Percentiles rank a stretch among this genome's conserved stretches.
These are phyloP conservation scores for Cryptosporidium canis DNA, from an alignment of 169 alveolate genomes.

Conservation along the genomic window DNA sequence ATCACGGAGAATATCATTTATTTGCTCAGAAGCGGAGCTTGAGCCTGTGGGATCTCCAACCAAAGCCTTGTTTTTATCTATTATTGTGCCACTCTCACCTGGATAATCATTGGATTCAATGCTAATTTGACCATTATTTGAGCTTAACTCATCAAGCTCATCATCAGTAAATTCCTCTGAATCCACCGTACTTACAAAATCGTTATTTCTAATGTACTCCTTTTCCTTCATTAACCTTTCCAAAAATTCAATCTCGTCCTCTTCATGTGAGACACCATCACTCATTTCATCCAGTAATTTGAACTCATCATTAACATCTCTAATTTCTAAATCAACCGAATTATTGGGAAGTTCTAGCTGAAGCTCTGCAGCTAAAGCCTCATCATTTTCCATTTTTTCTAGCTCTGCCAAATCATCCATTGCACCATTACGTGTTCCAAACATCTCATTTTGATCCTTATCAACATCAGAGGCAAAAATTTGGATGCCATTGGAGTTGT, in stretches of 20 bases:
- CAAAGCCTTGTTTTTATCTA: neutral
- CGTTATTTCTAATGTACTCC: neutral
- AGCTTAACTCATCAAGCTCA: neutral
- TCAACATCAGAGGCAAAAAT: neutral
- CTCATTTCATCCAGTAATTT: neutral
- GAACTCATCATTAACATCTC: neutral
- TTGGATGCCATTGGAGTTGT: neutral
- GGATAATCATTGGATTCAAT: too few relatives aligned
- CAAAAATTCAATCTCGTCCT: neutral
- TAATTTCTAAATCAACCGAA: neutral
- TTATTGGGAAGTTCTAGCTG: neutral
- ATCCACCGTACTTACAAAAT: neutral
- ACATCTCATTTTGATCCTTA: neutral
- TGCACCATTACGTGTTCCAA: neutral
- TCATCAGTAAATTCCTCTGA: neutral
- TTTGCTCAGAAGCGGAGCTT: neutral
- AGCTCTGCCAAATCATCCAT: neutral
- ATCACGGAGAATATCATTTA: neutral
- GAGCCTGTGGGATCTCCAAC: neutral
- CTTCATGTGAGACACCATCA: neutral
- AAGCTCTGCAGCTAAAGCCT: neutral
- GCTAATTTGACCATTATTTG: neutral
- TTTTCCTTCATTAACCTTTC: neutral
- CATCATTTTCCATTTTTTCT: neutral
- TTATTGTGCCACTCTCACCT: neutral